These are phyloP conservation scores for Cordyceps fumosorosea DNA, from an alignment of 2,329 filamentous ascomycete genomes.

Conservation along the genomic window DNA sequence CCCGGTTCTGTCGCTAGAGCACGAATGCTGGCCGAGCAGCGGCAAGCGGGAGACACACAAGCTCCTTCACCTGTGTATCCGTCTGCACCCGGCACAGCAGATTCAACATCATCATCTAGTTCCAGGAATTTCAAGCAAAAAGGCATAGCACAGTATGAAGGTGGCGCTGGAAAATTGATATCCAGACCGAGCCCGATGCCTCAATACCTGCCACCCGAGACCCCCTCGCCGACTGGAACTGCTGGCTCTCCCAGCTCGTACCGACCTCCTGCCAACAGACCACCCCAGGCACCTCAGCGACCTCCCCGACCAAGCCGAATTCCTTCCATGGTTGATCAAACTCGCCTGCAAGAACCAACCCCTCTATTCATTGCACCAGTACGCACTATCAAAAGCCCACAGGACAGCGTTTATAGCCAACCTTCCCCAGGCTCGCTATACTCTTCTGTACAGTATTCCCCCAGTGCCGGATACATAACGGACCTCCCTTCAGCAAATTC, in stretches of 20 bases:
- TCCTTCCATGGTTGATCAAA: conserved; percentile 51
- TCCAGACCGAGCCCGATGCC: conserved; percentile 46
- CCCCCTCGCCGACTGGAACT: conserved; percentile 28
- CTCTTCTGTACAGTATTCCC: conserved; percentile 34
- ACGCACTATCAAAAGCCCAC: conserved; percentile 27
- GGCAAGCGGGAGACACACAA: conserved; percentile 14
- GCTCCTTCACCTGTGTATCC: conserved; percentile 12
- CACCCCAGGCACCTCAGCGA: conserved; percentile 45
- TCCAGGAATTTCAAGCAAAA: conserved; percentile 13
- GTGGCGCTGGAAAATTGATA: conserved; percentile 35
- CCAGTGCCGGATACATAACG: conserved; percentile 43
- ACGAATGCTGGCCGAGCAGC: background rate
- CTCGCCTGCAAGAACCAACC: conserved; percentile 48
- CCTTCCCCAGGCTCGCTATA: background rate
- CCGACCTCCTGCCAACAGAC: conserved; percentile 43
- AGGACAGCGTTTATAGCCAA: conserved; percentile 22
- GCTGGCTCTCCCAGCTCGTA: conserved; percentile 36
- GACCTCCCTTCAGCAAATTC: conserved; percentile 46
- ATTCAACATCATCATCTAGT: conserved; percentile 8
- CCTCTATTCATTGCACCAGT: conserved; percentile 38
- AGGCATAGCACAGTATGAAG: conserved; percentile 2
- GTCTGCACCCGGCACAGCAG: background rate
- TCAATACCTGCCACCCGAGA: conserved; percentile 47
- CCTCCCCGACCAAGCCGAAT: conserved; percentile 55
- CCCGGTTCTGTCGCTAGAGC: conserved; percentile 12